Evolutionary conservation across 805 yeast species (phyloP), one percentile per base, ranked within the genome.

Genomic region (Isabelozyma pseudorhagii): DNA sequence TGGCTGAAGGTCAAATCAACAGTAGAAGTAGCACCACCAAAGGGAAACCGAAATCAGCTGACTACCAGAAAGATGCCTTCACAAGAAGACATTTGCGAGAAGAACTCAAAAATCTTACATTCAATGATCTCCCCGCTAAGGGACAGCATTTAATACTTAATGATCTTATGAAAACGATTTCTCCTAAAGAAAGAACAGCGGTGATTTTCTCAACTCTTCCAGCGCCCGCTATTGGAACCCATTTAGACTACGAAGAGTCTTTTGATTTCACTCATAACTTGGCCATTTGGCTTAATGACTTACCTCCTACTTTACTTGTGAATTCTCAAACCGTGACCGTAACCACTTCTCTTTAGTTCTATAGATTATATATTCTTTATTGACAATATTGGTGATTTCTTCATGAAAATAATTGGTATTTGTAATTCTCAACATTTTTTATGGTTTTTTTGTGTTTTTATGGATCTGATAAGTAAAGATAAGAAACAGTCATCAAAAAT

Each of bases 321-420:
- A 93, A 94, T 61, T 89, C 97, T 0, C 96, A 90, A 70, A 87
- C 96, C 0, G 91, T 94, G 77, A 94, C 99, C 0, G 99, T 93
- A 2, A 93, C 99, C 0, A 92, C 97, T 5, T 94, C 96, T 34
- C 72, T 93, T 53, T 92, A 70, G 42, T 49, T 48, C 13, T 14
- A 9, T 38, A 29, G 25, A 21, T 21, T 6, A 21, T 21, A 21
- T 21, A 21, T 21, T 21, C 5, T 42, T 21, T 43, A 43, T 38
- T 34, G 42, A 14, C 27, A 6, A 5, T 21, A 21, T 21, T 5
- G 25, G 25, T 21, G 6, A 21, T 5, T 21, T 5, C 25, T 21
- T 21, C 25, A 6, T 21, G 25, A 21, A 3, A 6, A 21, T 21
- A 21, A 21, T 21, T 21, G 25, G 3, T 21, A 4, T 21, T 21